Conservation (phyloP, 495 filamentous ascomycete species). For the Neurospora cerealis region DNA sequence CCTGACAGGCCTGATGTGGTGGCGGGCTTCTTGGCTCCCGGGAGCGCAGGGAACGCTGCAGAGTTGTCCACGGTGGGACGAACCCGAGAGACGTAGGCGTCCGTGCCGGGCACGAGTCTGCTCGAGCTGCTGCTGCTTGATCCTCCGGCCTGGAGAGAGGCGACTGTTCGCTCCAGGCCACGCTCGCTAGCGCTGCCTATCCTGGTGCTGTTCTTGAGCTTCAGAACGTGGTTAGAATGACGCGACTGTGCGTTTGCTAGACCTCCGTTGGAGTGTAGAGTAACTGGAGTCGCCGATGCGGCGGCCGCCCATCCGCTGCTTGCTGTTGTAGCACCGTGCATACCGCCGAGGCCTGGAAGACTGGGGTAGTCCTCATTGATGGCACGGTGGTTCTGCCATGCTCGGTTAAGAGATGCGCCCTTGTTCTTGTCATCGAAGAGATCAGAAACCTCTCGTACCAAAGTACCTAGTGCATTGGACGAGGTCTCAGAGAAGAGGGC, state of each 20-base stretch:
- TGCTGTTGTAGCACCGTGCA: constrained; percentile 37
- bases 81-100: constrained; percentile 31
- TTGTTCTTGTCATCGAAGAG: constrained; percentile 80
- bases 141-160: constrained; percentile 43
- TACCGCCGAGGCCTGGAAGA: constrained; percentile 61
- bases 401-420: constrained; percentile 56
- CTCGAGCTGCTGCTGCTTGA: constrained; percentile 27
- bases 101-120: constrained; percentile 31
- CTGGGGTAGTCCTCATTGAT: constrained; percentile 95
- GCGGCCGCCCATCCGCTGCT: constrained; percentile 42
- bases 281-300: constrained; percentile 31
- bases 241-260: constrained; percentile 20
- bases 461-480: constrained; percentile 69
- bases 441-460: constrained; percentile 86
- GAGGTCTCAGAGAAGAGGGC: constrained; percentile 69
- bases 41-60: constrained; percentile 22
- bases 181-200: constrained; percentile 11
- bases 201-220: constrained; percentile 40
- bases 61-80: constrained; percentile 23
- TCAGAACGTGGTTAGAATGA: constrained; percentile 34
- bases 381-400: constrained; percentile 91
- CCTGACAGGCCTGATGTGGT: constrained; percentile 24
- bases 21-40: constrained; percentile 39
- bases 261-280: constrained; percentile 13
- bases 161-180: constrained; percentile 1